Base-by-base conservation (phyloP, 768 basidiomycete genomes). In the Xerocomus spinulosus region DNA sequence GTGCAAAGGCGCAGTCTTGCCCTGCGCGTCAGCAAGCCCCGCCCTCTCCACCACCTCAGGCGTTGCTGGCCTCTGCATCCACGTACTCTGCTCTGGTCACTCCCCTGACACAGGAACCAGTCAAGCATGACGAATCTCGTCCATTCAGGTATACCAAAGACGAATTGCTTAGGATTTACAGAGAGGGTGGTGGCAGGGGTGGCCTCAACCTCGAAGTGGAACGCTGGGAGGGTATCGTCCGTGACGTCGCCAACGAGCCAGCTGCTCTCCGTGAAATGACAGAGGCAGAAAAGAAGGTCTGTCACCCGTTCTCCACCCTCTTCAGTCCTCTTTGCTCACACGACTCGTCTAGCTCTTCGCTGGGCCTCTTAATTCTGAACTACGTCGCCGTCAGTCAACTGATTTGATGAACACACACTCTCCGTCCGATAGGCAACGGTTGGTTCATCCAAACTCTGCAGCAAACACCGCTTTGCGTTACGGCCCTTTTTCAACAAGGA, bases 61-160 rank as follows among this genome's bases (percentile, higher is more conserved):
- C 55, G 65, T 26, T 66, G 64, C 56, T 64, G 61, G 48, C 67
- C 67, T 45, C 67, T 68, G 17, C 82, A 82, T 54, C 89, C 79
- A 72, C 89, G 81, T 56, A 81, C 85, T 53, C 77, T 83, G 43
- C 81, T 83, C 44, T 82, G 82, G 36, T 66, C 38, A 50, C 64
- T 5, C 64, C 66, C 2, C 44, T 73, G 76, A 72, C 75, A 13
- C 72, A 78, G 52, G 68, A 70, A 36, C 70, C 69, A 41, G 85
- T 82, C 54, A 76, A 72, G 52, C 75, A 73, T 42, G 85, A 90
- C 60, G 77, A 81, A 29, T 69, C 73, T 40, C 82, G 83, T 60
- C 89, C 89, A n/a, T 90, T 92, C 73, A 77, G 83, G 60, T 93
- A 92, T 70, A 81, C 87, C 5, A 91, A 84, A 68, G 88, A 91